Evolutionary conservation across 169 alveolate genomes (phyloP), one percentile per base, ranked within the genome.

Genomic region (Plasmodium cynomolgi): DNA sequence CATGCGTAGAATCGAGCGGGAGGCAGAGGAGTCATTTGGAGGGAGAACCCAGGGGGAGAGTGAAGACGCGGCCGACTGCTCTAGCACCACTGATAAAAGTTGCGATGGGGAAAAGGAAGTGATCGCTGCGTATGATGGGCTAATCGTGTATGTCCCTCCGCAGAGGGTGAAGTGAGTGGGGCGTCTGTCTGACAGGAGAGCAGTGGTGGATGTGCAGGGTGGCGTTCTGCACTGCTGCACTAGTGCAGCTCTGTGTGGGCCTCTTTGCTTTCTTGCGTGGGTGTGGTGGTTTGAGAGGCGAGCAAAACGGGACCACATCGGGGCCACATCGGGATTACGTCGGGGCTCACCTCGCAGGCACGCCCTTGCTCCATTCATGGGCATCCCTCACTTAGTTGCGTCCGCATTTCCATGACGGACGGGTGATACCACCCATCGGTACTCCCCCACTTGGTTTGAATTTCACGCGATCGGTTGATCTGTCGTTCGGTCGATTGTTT

Each of bases 1-100:
- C 17, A 93, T 95, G 96, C 80, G 84, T 56, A 83, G 82, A 56
- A 95, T 95, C 15, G 97, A 95, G 75, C 73, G 47, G 13, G 97
- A 95, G 68, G 97, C 97, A 31, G 23, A 47, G 33, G 86, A 75
- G 3, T 31, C 77, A 37, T 39, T 75, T 31, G 50, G 33, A 3
- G 26, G n/a, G 20, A 33, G 0, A 33, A 2, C 80, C 26, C 91
- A 34, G 5, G 44, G 80, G 58, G 37, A 26, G 17, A 83, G 81
- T 31, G 68, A 58, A 34, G 44, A 83, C 44, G 20, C 9, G 20
- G 2, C 26, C n/a, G 44, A 44, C 20, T 26, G 37, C 9, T 62
- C 62, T 1, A 13, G 29, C 26, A 15, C 73, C 33, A 39, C 29
- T 44, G 17, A 26, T 3, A 3, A 31, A 84, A 39, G 44, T 20